Evolutionary conservation across 306 rosid genomes (phyloP).

Genomic region (Fragaria nilgerrensis): DNA sequence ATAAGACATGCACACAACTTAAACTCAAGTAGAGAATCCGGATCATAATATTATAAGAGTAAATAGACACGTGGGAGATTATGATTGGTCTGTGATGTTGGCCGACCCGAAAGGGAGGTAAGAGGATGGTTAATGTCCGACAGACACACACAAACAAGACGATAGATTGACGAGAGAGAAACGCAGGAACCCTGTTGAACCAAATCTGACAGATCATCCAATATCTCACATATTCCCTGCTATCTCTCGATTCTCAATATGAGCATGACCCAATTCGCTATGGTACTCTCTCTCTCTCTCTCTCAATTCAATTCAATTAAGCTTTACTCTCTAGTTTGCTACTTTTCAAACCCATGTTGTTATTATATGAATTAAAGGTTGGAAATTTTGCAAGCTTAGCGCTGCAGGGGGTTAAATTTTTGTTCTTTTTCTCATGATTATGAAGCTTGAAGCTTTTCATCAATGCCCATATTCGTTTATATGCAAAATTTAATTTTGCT

Average conservation of each 20-base stretch:
- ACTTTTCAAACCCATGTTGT: slow-evolving; percentile 1
- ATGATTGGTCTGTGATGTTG: background rate
- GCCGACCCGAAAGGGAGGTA: background rate
- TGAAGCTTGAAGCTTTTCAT: background rate
- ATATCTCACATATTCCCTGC: background rate
- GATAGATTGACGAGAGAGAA: background rate
- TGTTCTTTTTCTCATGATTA: background rate
- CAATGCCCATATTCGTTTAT: background rate
- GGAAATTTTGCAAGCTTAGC: too few relatives aligned
- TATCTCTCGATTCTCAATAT: slow-evolving; percentile 25
- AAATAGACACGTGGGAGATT: background rate
- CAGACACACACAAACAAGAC: too few relatives aligned
- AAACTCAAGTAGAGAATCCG: too few relatives aligned
- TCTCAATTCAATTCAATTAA: background rate
- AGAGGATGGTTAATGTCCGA: background rate
- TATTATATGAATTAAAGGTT: background rate
- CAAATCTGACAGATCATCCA: slow-evolving; percentile 9
- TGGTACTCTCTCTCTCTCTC: slow-evolving; percentile 45
- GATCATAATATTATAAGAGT: too few relatives aligned
- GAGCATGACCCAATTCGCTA: slow-evolving; percentile 83
- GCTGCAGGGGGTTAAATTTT: background rate
- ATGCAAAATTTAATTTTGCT: background rate
- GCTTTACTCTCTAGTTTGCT: background rate
- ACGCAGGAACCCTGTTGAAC: background rate
- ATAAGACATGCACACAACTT: too few relatives aligned